Evolutionary conservation across 2,329 filamentous ascomycete genomes (phyloP).

Genomic region (Scopulariopsis brevicaulis): DNA sequence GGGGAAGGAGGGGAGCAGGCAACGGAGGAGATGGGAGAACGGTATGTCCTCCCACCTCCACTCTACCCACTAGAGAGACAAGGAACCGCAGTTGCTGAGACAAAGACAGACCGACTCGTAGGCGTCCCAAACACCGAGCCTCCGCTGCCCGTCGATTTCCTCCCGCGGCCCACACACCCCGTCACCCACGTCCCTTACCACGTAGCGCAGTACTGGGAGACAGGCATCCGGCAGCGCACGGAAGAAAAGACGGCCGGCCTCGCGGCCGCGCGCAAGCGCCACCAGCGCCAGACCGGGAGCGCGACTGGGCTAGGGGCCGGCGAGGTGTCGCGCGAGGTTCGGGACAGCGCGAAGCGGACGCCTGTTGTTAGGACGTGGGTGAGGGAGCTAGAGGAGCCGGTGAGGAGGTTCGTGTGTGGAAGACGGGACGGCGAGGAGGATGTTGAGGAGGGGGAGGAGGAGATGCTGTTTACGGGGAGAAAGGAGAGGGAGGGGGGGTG

Average conservation of each 20-base stretch:
- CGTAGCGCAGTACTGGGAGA: slow-evolving; percentile 76
- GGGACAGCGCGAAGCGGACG: slow-evolving; percentile 67
- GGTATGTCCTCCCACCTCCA: slow-evolving; percentile 35
- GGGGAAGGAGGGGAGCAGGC: slow-evolving; percentile 81
- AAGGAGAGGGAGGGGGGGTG: slow-evolving; percentile 35
- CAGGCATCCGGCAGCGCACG: slow-evolving; percentile 32
- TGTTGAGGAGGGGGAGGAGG: slow-evolving; percentile 77
- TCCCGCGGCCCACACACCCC: slow-evolving; percentile 69
- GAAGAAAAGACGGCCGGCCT: slow-evolving; percentile 30
- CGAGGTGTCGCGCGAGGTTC: slow-evolving; percentile 67
- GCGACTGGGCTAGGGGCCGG: slow-evolving; percentile 33
- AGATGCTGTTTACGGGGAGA: slow-evolving; percentile 83
- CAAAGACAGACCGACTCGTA: slow-evolving; percentile 61
- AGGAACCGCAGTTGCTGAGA: neutral
- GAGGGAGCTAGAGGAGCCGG: slow-evolving; percentile 73
- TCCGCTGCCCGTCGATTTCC: slow-evolving; percentile 73
- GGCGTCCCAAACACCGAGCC: slow-evolving; percentile 79
- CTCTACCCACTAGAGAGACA: neutral
- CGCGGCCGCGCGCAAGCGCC: slow-evolving; percentile 31
- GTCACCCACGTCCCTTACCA: slow-evolving; percentile 77
- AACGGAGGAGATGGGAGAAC: slow-evolving; percentile 90
- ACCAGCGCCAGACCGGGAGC: slow-evolving; percentile 27
- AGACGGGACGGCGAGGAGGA: slow-evolving; percentile 32
- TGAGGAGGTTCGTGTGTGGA: slow-evolving; percentile 62
- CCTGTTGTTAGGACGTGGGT: slow-evolving; percentile 71